These are phyloP conservation scores for Gossypium longicalyx DNA, from an alignment of 345 rosid genomes.

Conservation along the genomic window DNA sequence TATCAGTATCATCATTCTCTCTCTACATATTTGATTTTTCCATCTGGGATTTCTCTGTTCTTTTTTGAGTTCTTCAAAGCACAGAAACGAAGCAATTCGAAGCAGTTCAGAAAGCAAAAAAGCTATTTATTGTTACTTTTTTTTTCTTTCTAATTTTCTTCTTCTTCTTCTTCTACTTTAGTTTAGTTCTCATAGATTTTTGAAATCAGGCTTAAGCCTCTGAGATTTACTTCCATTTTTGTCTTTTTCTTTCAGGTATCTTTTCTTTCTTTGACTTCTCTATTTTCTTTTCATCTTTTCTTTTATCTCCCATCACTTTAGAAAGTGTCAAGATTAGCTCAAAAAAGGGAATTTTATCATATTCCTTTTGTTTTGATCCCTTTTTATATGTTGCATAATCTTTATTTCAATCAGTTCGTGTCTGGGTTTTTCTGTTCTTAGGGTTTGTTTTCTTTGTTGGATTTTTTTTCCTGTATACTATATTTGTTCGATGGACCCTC, in stretches of 20 bases:
- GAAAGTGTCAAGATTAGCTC: conserved; percentile 14
- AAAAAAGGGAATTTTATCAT: conserved; percentile 16
- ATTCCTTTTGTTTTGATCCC: conserved; percentile 10
- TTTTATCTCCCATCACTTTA: neutral
- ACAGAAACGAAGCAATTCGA: neutral
- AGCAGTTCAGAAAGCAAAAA: conserved; percentile 18
- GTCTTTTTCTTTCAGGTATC: conserved; percentile 18
- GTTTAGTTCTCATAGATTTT: conserved; percentile 5
- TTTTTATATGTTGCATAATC: neutral
- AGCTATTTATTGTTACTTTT: too few species aligned
- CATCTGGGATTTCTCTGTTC: neutral
- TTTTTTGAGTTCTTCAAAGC: conserved; percentile 2
- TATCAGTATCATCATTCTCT: neutral
- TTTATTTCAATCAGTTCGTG: conserved; percentile 11
- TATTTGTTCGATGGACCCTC: conserved; percentile 20
- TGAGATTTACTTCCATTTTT: conserved; percentile 22
- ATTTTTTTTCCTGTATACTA: neutral
- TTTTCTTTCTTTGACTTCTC: conserved; percentile 10
- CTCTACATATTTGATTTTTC: neutral
- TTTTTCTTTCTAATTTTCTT: too few species aligned
- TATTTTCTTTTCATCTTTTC: conserved; percentile 6
- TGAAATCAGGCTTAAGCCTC: conserved; percentile 5
- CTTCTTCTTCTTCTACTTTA: neutral
- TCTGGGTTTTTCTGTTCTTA: neutral
- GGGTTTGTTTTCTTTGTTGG: neutral